These are phyloP conservation scores for Musa beccarii DNA, from an alignment of 176 grass and related monocot genomes.

Conservation along the genomic window DNA sequence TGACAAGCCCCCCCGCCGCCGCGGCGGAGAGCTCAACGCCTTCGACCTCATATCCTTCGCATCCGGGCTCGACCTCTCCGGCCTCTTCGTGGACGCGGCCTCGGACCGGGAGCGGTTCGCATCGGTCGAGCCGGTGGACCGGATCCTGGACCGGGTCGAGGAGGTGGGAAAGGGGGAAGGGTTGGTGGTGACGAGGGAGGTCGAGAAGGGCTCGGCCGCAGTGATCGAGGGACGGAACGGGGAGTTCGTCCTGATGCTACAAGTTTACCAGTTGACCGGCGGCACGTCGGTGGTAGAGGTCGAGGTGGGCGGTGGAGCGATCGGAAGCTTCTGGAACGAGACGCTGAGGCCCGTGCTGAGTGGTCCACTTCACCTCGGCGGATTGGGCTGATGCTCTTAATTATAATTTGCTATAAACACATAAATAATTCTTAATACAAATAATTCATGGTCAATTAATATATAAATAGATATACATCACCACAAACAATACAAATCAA, in stretches of 20 bases:
- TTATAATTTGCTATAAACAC: no score
- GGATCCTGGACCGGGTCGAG: background rate
- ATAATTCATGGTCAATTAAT: no score
- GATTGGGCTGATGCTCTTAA: no score
- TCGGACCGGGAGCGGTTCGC: background rate
- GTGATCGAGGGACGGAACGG: background rate
- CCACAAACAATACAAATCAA: no score
- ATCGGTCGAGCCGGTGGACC: background rate
- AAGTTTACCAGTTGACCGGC: background rate
- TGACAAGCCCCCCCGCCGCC: background rate
- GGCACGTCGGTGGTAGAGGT: background rate
- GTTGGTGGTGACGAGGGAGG: background rate
- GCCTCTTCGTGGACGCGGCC: background rate
- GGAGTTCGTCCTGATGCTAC: background rate
- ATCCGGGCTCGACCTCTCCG: conserved; percentile 4
- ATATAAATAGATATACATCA: no score
- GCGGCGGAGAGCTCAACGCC: conserved; percentile 1
- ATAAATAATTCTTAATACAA: no score
- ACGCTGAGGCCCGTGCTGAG: no score
- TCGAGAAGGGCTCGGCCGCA: background rate
- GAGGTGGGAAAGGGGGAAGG: background rate
- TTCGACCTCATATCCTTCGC: conserved; percentile 3
- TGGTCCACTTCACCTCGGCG: no score
- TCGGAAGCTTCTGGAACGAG: background rate
- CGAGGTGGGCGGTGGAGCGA: background rate